Conservation (phyloP, 768 basidiomycete genomes). For the Suillus subaureus region DNA sequence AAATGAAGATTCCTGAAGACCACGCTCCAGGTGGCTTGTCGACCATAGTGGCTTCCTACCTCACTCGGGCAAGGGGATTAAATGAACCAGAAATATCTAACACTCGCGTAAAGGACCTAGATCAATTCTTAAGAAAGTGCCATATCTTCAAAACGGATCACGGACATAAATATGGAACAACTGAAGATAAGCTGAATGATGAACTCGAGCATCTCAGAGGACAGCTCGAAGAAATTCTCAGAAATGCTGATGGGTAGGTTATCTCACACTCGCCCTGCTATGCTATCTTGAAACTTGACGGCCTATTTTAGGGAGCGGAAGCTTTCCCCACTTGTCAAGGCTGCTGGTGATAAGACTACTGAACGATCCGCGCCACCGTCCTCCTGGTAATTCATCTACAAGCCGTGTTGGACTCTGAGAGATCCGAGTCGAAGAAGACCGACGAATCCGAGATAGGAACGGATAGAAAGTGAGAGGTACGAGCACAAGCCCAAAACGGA, state of each 20-base stretch:
- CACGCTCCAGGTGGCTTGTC: constrained; percentile 52
- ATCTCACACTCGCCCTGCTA: neutral
- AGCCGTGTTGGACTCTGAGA: too few relatives aligned
- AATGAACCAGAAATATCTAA: constrained; percentile 71
- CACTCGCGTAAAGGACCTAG: constrained; percentile 57
- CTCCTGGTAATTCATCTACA: too few relatives aligned
- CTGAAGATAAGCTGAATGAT: constrained; percentile 12
- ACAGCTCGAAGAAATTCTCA: constrained; percentile 31
- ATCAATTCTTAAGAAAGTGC: constrained; percentile 66
- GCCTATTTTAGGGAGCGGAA: neutral
- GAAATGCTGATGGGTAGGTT: constrained; percentile 14
- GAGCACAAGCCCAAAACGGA: too few relatives aligned
- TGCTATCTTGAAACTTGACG: neutral
- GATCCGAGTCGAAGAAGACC: too few relatives aligned
- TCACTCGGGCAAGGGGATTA: constrained; percentile 69
- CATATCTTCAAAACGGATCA: constrained; percentile 59
- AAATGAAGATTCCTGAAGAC: too few relatives aligned
- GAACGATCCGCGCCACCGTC: too few relatives aligned
- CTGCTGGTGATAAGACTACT: too few relatives aligned
- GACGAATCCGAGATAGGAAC: too few relatives aligned
- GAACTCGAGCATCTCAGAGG: constrained; percentile 18
- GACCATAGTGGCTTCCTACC: constrained; percentile 70
- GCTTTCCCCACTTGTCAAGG: neutral
- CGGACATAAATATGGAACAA: constrained; percentile 38
- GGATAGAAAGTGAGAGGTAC: too few relatives aligned